Percentiles rank a stretch among this genome's conserved stretches.
These are phyloP conservation scores for Cladophialophora psammophila DNA, from an alignment of 2,329 filamentous ascomycete species.

Conservation along the genomic window DNA sequence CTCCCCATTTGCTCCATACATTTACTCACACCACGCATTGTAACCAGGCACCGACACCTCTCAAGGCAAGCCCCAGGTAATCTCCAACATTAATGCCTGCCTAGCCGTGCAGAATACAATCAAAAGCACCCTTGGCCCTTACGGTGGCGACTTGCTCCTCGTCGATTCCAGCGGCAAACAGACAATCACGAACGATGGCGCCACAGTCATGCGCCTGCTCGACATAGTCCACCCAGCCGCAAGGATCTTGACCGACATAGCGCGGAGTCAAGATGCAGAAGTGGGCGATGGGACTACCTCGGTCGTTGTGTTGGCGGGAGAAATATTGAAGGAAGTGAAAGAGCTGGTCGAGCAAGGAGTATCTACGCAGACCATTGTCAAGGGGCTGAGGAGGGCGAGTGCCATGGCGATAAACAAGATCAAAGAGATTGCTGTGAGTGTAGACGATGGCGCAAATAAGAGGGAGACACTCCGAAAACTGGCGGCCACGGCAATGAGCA, in stretches of 20 bases:
- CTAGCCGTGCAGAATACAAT: conserved; percentile 94
- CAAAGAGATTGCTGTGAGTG: conserved; percentile 93
- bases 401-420: conserved; percentile 97
- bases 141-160: conserved; percentile 94
- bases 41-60: conserved; percentile 84
- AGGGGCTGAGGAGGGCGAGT: conserved; percentile 87
- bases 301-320: conserved; percentile 95
- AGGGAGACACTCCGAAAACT: conserved; percentile 88
- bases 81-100: conserved; percentile 99
- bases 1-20: conserved; percentile 10
- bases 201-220: conserved; percentile 99
- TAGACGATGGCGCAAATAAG: conserved; percentile 75
- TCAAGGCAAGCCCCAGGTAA: conserved; percentile 93
- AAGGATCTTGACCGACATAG: conserved; percentile 96
- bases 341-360: conserved; percentile 96
- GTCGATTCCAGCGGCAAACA: conserved; percentile 94
- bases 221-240: conserved; percentile 98
- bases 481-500: conserved; percentile 96
- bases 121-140: conserved; percentile 93
- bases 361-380: conserved; percentile 97
- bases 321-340: conserved; percentile 95
- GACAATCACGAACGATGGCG: conserved; percentile 98
- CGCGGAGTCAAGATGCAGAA: conserved; percentile 97
- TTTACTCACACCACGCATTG: conserved; percentile 49
- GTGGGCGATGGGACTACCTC: conserved; percentile 98